Evolutionary conservation across 2,329 filamentous ascomycete species (phyloP).

Genomic region (Aspergillus carbonarius): DNA sequence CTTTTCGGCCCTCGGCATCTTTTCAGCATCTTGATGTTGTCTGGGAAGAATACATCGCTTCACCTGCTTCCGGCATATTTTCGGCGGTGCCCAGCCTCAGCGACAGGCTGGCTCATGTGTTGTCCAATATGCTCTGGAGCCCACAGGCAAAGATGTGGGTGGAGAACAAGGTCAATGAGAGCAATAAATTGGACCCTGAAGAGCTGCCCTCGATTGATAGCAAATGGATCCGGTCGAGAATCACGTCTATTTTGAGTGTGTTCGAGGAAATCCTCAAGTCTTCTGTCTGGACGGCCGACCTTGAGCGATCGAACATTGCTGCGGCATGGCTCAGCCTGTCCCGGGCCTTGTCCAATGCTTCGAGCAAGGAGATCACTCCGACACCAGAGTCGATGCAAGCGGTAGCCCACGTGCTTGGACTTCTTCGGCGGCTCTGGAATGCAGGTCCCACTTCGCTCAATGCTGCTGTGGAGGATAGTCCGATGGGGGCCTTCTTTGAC

Average conservation of each 20-base stretch:
- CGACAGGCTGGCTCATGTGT: slow-evolving; percentile 64
- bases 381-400: slow-evolving; percentile 80
- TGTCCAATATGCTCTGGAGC: slow-evolving; percentile 65
- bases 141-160: slow-evolving; percentile 64
- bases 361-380: slow-evolving; percentile 85
- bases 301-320: slow-evolving; percentile 48
- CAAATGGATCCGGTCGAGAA: slow-evolving; percentile 80
- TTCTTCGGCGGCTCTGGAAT: slow-evolving; percentile 70
- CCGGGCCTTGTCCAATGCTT: slow-evolving; percentile 59
- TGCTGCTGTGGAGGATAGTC: slow-evolving; percentile 22
- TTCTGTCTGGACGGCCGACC: slow-evolving; percentile 50
- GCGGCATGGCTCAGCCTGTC: slow-evolving; percentile 62
- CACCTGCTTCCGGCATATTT: slow-evolving; percentile 61
- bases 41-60: slow-evolving; percentile 74
- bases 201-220: slow-evolving; percentile 82
- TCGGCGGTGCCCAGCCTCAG: slow-evolving; percentile 52
- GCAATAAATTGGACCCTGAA: slow-evolving; percentile 59
- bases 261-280: slow-evolving; percentile 55
- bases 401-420: slow-evolving; percentile 67
- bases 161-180: slow-evolving; percentile 67
- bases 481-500: slow-evolving; percentile 43
- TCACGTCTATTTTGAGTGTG: slow-evolving; percentile 63
- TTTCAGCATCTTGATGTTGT: slow-evolving; percentile 67
- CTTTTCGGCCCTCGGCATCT: slow-evolving; percentile 69
- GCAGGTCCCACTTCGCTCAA: slow-evolving; percentile 47